These are phyloP conservation scores for Colletotrichum caudatum DNA, from an alignment of 2,329 filamentous ascomycete genomes.

Conservation along the genomic window DNA sequence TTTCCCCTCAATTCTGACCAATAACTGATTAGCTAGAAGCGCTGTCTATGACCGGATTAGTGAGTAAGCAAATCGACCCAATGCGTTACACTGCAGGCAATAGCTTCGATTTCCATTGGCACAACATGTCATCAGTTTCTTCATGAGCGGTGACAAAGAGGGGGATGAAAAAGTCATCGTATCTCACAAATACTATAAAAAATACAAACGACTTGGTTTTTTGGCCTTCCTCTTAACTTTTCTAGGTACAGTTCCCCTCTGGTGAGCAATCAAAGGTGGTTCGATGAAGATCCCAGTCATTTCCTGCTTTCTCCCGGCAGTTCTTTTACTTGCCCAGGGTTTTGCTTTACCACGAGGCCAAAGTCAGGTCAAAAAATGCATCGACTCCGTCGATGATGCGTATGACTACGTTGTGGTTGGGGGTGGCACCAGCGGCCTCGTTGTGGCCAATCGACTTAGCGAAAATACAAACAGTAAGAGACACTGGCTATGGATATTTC, in stretches of 20 bases:
- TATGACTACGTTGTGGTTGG: conserved; percentile 52
- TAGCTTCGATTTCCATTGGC: neutral
- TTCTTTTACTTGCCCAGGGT: neutral
- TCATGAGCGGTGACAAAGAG: neutral
- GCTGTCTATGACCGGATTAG: neutral
- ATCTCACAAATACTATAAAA: neutral
- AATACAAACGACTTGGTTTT: neutral
- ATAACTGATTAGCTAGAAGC: neutral
- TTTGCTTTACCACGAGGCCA: neutral
- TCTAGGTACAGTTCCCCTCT: too few relatives aligned
- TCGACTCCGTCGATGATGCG: conserved; percentile 14
- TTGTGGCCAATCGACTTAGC: conserved; percentile 53
- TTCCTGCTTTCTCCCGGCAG: too few relatives aligned
- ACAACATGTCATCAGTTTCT: neutral
- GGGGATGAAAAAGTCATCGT: neutral
- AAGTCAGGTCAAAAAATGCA: neutral
- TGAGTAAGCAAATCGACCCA: neutral
- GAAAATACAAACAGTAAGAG: conserved; percentile 47
- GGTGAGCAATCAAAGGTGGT: too few relatives aligned
- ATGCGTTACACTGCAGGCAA: neutral
- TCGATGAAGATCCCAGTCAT: neutral
- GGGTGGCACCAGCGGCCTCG: conserved; percentile 53
- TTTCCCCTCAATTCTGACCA: neutral
- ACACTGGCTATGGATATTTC: neutral
- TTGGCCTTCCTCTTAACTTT: too few relatives aligned